These are phyloP conservation scores for Viola pubescens DNA, from an alignment of 441 rosid species.

Conservation along the genomic window DNA sequence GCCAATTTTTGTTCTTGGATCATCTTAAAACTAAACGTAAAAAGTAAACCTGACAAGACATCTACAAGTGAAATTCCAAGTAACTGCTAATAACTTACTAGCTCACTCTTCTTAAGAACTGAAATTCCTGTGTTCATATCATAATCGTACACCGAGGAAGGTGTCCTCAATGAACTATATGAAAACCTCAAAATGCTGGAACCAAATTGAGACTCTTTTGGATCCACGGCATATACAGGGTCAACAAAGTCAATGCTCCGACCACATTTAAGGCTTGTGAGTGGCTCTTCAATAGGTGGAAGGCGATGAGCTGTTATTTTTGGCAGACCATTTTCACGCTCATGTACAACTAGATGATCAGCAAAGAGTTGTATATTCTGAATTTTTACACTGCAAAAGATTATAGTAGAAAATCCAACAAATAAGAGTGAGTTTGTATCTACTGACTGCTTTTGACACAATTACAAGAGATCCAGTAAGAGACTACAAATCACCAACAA, in stretches of 20 bases:
- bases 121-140: conserved; percentile 69
- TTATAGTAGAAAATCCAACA: neutral
- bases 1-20: neutral
- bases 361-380: conserved; percentile 60
- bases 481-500: too few species aligned
- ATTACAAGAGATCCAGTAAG: too few species aligned
- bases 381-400: conserved; percentile 57
- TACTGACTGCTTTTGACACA: too few species aligned
- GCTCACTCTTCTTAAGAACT: conserved; percentile 71
- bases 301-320: conserved; percentile 54
- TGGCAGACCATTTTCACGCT: conserved; percentile 69
- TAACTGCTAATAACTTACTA: conserved; percentile 36
- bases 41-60: neutral
- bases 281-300: conserved; percentile 60
- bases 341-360: conserved; percentile 64
- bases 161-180: conserved; percentile 78
- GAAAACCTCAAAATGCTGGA: conserved; percentile 64
- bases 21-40: neutral
- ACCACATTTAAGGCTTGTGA: conserved; percentile 50
- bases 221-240: conserved; percentile 52
- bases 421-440: neutral
- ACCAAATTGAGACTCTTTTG: conserved; percentile 44
- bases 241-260: conserved; percentile 62
- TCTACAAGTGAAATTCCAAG: neutral
- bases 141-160: conserved; percentile 68